Conservation (phyloP, 306 rosid genomes). For the Fagus sylvatica region DNA sequence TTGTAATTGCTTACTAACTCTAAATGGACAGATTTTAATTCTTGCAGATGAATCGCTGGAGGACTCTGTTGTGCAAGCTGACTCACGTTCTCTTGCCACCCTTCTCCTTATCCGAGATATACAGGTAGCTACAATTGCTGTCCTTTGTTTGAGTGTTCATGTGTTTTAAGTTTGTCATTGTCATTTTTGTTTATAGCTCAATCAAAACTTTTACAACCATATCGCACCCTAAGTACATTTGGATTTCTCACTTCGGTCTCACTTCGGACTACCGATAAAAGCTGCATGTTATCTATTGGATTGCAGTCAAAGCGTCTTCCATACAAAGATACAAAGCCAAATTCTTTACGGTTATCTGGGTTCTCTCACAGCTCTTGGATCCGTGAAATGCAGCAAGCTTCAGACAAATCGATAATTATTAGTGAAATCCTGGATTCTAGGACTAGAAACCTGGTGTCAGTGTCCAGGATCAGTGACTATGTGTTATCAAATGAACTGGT, state of each 20-base stretch:
- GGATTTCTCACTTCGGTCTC: no score
- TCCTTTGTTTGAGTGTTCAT: slow-evolving; percentile 7
- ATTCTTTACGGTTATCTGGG: slow-evolving; percentile 66
- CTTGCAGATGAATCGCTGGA: slow-evolving; percentile 97
- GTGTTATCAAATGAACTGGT: slow-evolving; percentile 91
- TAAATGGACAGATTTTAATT: slow-evolving; percentile 78
- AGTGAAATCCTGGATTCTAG: slow-evolving; percentile 97
- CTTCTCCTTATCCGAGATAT: slow-evolving; percentile 96
- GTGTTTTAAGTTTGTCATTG: neutral
- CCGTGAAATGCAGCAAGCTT: slow-evolving; percentile 95
- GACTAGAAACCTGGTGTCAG: slow-evolving; percentile 96
- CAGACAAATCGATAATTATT: slow-evolving; percentile 85
- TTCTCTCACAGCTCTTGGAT: slow-evolving; percentile 95
- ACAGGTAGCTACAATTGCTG: slow-evolving; percentile 58
- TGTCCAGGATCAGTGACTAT: slow-evolving; percentile 92
- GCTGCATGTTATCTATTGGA: slow-evolving; percentile 4
- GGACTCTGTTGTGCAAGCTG: slow-evolving; percentile 95
- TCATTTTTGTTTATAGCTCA: neutral
- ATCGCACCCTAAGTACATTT: neutral
- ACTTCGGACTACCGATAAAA: slow-evolving; percentile 14
- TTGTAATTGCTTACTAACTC: slow-evolving; percentile 59
- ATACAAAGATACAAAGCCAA: slow-evolving; percentile 62
- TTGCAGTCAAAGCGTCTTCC: slow-evolving; percentile 92
- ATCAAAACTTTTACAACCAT: neutral
- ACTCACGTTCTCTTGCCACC: slow-evolving; percentile 91